A percentile compares a stretch with the other conserved stretches of the same genome.
These are phyloP conservation scores for Mucor saturninus DNA, from an alignment of 371 early-diverging fungal species.

Conservation along the genomic window DNA sequence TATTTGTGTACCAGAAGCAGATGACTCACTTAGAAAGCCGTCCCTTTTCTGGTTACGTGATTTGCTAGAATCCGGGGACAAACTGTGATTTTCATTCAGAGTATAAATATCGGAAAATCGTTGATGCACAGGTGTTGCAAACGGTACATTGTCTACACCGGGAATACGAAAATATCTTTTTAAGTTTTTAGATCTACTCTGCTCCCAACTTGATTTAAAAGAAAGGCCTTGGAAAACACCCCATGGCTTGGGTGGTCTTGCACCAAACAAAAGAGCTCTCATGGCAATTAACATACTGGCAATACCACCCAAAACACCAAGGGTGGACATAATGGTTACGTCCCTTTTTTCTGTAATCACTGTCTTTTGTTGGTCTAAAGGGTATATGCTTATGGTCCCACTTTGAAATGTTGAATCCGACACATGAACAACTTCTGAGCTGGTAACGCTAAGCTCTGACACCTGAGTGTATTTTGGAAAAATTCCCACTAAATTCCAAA, in stretches of 20 bases:
- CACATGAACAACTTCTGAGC: too few species aligned
- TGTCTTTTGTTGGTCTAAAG: constrained; percentile 11
- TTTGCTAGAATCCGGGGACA: not conserved
- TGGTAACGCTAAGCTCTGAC: constrained; percentile 26
- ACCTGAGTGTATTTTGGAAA: constrained; percentile 27
- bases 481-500: constrained; percentile 45
- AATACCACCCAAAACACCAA: constrained; percentile 48
- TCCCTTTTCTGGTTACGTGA: too few species aligned
- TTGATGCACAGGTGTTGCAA: constrained; percentile 37
- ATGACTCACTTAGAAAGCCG: too few species aligned
- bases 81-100: not conserved
- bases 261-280: constrained; percentile 40
- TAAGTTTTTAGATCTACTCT: not conserved
- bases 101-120: constrained; percentile 25
- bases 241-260: constrained; percentile 43
- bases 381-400: constrained; percentile 17
- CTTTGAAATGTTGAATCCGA: too few species aligned
- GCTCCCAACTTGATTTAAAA: constrained; percentile 14
- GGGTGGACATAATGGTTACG: constrained; percentile 33
- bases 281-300: constrained; percentile 33
- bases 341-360: constrained; percentile 38
- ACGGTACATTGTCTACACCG: constrained; percentile 28
- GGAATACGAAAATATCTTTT: constrained; percentile 26
- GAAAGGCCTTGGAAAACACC: constrained; percentile 39
- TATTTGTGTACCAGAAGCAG: too few species aligned